These are phyloP conservation scores for Cantharellus anzutake DNA, from an alignment of 768 basidiomycete genomes.

Conservation along the genomic window DNA sequence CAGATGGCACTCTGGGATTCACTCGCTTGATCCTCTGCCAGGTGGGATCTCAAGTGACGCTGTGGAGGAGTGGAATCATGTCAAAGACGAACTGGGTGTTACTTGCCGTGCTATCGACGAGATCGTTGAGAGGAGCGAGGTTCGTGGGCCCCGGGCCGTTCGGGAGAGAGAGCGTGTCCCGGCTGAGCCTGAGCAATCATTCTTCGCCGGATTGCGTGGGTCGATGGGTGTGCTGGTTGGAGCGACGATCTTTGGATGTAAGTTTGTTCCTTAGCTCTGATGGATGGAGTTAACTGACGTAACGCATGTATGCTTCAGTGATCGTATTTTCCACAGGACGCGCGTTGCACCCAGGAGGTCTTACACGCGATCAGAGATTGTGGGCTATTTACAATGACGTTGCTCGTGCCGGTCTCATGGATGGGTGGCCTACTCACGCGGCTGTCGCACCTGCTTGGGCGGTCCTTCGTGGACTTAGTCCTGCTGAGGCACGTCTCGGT, in stretches of 20 bases:
- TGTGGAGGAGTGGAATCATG: conserved; percentile 55
- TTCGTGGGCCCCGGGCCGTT: background rate
- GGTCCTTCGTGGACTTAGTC: background rate
- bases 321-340: background rate
- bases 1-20: conserved; percentile 47
- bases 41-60: conserved; percentile 49
- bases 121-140: conserved; percentile 22
- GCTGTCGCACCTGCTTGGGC: background rate
- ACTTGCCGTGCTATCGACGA: conserved; percentile 63
- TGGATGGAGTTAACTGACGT: no score
- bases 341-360: background rate
- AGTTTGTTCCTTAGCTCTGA: no score
- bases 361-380: background rate
- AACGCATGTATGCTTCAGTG: no score
- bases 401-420: background rate
- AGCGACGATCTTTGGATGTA: no score
- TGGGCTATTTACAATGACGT: background rate
- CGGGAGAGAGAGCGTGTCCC: background rate
- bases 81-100: conserved; percentile 64
- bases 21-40: background rate
- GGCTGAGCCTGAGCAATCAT: background rate
- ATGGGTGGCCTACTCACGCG: background rate
- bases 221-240: no score
- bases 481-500: background rate
- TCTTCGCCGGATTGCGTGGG: no score